A percentile compares a stretch with the other conserved stretches of the same genome.
Evolutionary conservation across 306 rosid species (phyloP).

Genomic region (Psophocarpus tetragonolobus): DNA sequence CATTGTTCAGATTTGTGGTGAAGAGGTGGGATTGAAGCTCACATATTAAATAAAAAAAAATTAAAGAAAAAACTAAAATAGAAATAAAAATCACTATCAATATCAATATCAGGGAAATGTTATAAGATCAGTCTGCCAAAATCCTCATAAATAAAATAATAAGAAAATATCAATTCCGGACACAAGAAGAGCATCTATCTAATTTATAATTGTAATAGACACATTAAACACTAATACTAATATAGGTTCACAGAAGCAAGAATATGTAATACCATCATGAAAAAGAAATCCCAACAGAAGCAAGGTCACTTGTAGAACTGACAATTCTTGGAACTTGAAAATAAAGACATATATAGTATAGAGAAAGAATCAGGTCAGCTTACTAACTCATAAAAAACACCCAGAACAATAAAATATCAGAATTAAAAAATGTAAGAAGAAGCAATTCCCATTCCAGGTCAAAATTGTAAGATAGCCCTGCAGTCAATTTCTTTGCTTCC

Average conservation of each 20-base stretch:
- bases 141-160: not conserved
- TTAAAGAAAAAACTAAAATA: not conserved
- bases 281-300: not conserved
- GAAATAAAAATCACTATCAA: not conserved
- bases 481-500: not conserved
- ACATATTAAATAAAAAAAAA: not conserved
- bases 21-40: constrained; percentile 24
- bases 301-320: not conserved
- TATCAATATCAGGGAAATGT: not conserved
- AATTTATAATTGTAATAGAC: not conserved
- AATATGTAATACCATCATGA: not conserved
- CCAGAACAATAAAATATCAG: not conserved
- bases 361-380: not conserved
- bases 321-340: not conserved
- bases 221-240: not conserved
- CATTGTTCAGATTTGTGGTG: not conserved
- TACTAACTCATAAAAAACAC: not conserved
- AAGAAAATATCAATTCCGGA: not conserved
- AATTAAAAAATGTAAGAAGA: not conserved
- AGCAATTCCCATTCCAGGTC: not conserved
- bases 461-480: not conserved
- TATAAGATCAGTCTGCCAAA: not conserved
- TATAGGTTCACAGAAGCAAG: not conserved
- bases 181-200: not conserved
- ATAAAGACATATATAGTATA: not conserved